Conservation (phyloP, 768 basidiomycete species). For the Cystobasidium tubakii region DNA sequence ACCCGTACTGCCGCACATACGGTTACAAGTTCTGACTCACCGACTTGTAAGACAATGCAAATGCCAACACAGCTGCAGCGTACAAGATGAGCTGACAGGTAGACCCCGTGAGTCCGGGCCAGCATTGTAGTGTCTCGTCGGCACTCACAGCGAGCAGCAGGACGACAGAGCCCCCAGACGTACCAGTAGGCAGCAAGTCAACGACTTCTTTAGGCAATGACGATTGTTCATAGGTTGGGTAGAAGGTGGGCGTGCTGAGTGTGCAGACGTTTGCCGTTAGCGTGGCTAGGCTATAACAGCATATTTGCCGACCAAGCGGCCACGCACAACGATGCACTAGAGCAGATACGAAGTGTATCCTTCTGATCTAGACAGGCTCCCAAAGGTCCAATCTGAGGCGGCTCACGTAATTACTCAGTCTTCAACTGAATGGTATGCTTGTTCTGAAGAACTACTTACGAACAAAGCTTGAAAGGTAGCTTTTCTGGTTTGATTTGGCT, state of each 20-base stretch:
- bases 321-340: slow-evolving; percentile 9
- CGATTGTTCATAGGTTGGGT: not conserved
- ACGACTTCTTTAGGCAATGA: not conserved
- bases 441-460: not conserved
- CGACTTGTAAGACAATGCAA: slow-evolving; percentile 17
- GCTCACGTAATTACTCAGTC: too few species aligned
- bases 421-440: too few species aligned
- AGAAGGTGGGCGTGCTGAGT: not conserved
- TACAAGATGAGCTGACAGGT: slow-evolving; percentile 1
- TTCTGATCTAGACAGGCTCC: slow-evolving; percentile 27
- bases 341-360: not conserved
- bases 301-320: not conserved
- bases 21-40: not conserved
- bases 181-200: slow-evolving; percentile 12
- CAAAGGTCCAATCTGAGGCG: slow-evolving; percentile 31
- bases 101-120: not conserved
- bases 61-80: slow-evolving; percentile 2
- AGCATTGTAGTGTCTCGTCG: not conserved
- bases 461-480: not conserved
- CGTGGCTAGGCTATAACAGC: too few species aligned
- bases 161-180: slow-evolving; percentile 9
- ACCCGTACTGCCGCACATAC: not conserved
- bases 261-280: not conserved
- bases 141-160: slow-evolving; percentile 16
- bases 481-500: not conserved